These are phyloP conservation scores for Magnaporthiopsis incrustans DNA, from an alignment of 2,329 filamentous ascomycete genomes.

Conservation along the genomic window DNA sequence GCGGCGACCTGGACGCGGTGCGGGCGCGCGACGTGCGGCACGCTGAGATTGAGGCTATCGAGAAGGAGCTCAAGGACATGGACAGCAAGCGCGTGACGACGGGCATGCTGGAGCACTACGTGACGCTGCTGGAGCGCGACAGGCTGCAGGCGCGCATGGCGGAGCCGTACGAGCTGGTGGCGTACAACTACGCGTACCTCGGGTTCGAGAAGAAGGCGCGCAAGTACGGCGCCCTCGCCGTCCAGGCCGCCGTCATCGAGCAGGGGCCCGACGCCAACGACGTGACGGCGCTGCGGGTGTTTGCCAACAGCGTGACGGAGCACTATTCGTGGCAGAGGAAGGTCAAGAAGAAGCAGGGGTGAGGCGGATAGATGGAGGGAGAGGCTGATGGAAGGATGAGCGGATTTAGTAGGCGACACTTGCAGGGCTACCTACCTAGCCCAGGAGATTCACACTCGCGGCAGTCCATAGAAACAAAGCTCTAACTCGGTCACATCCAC, in stretches of 20 bases:
- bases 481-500: too few species aligned
- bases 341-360: conserved; percentile 2
- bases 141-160: conserved; percentile 28
- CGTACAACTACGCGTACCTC: conserved; percentile 31
- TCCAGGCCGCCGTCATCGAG: conserved; percentile 27
- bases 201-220: conserved; percentile 22
- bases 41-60: conserved; percentile 19
- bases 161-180: conserved; percentile 30
- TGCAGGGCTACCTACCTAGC: too few species aligned
- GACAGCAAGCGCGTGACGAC: conserved; percentile 18
- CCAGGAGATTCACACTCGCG: too few species aligned
- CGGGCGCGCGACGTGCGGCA: conserved; percentile 21
- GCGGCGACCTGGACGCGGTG: conserved; percentile 10
- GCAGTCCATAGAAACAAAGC: too few species aligned
- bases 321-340: conserved; percentile 20
- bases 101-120: conserved; percentile 22
- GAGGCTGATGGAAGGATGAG: too few species aligned
- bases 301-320: conserved; percentile 22
- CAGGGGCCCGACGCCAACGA: conserved; percentile 26
- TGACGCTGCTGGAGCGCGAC: conserved; percentile 26
- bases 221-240: conserved; percentile 26
- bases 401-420: too few species aligned
- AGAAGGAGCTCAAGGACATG: conserved; percentile 19
- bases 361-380: too few species aligned
- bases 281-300: conserved; percentile 25